Conservation (phyloP, 2,329 filamentous ascomycete genomes). For the Thelonectria blattea region DNA sequence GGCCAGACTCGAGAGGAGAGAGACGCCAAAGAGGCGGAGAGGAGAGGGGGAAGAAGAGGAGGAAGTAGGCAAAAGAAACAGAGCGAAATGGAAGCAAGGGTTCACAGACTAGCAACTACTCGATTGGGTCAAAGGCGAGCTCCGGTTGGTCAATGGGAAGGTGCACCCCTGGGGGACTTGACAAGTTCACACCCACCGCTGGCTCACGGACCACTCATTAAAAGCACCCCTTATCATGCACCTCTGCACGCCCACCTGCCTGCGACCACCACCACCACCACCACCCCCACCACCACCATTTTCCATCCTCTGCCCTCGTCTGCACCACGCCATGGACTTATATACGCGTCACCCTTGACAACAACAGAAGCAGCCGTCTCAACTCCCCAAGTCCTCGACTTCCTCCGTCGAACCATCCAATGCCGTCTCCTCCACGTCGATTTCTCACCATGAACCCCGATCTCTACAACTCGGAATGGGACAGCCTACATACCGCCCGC, state of each 20-base stretch:
- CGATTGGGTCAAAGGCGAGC: conserved; percentile 34
- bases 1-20: background rate
- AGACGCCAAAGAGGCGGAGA: background rate
- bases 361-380: background rate
- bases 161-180: conserved; percentile 32
- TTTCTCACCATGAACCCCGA: conserved; percentile 4
- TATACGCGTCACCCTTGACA: background rate
- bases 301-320: background rate
- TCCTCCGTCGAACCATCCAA: background rate
- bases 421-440: conserved; percentile 5
- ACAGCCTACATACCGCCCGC: background rate
- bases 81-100: conserved; percentile 24
- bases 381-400: background rate
- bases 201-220: background rate
- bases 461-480: background rate
- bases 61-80: background rate
- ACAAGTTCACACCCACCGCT: conserved; percentile 13
- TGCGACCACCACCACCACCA: background rate
- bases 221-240: background rate
- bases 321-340: background rate
- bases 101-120: conserved; percentile 34
- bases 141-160: conserved; percentile 34
- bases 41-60: background rate
- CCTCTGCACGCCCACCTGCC: conserved; percentile 6
- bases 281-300: background rate